phyloP scores from a whole-genome alignment of 768 basidiomycete genomes.

The Suillus sp. region DNA sequence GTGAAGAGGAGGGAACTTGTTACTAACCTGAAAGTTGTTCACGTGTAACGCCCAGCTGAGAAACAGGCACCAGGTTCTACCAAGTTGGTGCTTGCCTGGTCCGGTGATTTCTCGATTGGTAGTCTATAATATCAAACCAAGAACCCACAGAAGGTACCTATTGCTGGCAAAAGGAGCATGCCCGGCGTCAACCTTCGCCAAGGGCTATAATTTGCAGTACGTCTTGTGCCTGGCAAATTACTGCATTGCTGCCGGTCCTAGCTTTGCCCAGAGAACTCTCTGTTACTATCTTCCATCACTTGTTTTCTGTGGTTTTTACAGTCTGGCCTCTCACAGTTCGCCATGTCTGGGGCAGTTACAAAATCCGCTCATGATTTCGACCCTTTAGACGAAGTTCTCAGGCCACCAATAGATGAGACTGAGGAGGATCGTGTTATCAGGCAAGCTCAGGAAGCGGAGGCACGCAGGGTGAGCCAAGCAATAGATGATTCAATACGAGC shows the following conservation, averaged over 20 bases:
- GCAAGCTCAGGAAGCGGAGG: constrained; percentile 65
- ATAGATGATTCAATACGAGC: constrained; percentile 77
- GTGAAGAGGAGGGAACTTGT: neutral
- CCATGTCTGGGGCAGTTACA: constrained; percentile 24
- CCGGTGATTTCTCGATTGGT: constrained; percentile 14
- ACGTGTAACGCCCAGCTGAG: constrained; percentile 11
- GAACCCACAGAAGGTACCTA: constrained; percentile 7
- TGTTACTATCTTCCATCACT: constrained; percentile 10
- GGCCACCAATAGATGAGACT: constrained; percentile 69
- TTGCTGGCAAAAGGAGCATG: constrained; percentile 12
- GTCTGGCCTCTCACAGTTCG: constrained; percentile 13
- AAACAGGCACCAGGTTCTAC: constrained; percentile 6
- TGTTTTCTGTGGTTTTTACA: neutral
- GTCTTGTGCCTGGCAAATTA: constrained; percentile 16
- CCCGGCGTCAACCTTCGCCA: constrained; percentile 11
- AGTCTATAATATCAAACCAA: constrained; percentile 12
- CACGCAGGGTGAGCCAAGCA: constrained; percentile 59
- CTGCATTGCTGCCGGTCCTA: constrained; percentile 14
- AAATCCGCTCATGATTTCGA: constrained; percentile 39
- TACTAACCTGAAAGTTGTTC: constrained; percentile 1
- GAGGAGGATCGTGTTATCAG: constrained; percentile 56
- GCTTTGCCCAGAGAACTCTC: constrained; percentile 6
- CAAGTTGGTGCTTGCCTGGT: neutral
- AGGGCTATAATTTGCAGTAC: constrained; percentile 16
- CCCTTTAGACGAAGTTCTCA: constrained; percentile 66